Evolutionary conservation across 2,329 filamentous ascomycete species (phyloP).

Genomic region (Fusarium clavum): DNA sequence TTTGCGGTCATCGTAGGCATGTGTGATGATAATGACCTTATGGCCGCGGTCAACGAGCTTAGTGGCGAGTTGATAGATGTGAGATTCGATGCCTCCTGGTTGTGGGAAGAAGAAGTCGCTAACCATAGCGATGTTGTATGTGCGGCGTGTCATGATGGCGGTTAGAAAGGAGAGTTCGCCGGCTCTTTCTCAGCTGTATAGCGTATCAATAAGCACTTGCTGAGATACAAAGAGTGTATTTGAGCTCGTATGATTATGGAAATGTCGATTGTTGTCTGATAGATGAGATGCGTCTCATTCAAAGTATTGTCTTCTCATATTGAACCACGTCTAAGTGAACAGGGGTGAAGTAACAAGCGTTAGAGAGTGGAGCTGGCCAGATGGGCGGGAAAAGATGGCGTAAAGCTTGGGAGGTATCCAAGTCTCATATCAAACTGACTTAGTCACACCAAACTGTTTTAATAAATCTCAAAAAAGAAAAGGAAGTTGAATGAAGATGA

Average conservation of each 20-base stretch:
- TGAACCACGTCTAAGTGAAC: constrained; percentile 40
- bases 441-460: neutral
- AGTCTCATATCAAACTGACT: neutral
- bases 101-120: constrained; percentile 99
- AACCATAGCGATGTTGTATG: constrained; percentile 86
- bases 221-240: neutral
- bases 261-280: neutral
- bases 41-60: constrained; percentile 98
- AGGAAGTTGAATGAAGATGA: rapidly evolving
- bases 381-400: constrained; percentile 7
- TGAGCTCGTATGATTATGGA: neutral
- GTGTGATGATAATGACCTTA: constrained; percentile 97
- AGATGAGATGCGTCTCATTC: constrained; percentile 19
- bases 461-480: neutral
- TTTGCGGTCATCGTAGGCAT: constrained; percentile 90
- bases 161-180: constrained; percentile 13
- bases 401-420: neutral
- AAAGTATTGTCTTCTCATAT: constrained; percentile 23
- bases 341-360: constrained; percentile 8
- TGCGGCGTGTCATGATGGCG: constrained; percentile 63
- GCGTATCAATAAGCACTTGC: constrained; percentile 18
- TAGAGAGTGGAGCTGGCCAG: constrained; percentile 32
- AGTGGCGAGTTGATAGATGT: constrained; percentile 96
- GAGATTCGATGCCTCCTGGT: constrained; percentile 94
- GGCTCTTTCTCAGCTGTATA: neutral